phyloP scores from a whole-genome alignment of 164 flowering plant genomes.

The Aristolochia fimbriata region DNA sequence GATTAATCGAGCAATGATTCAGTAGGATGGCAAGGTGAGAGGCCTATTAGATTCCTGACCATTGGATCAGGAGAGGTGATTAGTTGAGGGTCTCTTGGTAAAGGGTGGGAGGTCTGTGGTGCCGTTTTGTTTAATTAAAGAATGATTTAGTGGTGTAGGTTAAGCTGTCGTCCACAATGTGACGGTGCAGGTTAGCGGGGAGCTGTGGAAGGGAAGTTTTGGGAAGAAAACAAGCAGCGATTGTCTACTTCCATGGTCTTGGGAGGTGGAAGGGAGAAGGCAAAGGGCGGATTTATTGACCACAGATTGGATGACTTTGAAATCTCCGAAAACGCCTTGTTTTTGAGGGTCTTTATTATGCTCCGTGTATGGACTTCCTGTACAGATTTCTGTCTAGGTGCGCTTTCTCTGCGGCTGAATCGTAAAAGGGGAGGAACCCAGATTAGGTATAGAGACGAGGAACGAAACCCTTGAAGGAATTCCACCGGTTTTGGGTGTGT shows the following conservation, averaged over 20 bases:
- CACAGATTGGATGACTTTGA: slow-evolving; percentile 31
- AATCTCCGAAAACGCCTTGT: slow-evolving; percentile 24
- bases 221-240: neutral
- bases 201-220: neutral
- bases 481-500: slow-evolving; percentile 1
- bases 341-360: slow-evolving; percentile 5
- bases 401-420: slow-evolving; percentile 11
- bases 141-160: neutral
- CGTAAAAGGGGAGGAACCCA: neutral
- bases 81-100: no score
- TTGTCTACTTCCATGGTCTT: slow-evolving; percentile 17
- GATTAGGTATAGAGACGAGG: slow-evolving; percentile 2
- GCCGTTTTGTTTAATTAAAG: neutral
- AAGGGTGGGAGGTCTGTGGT: no score
- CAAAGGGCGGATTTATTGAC: slow-evolving; percentile 17
- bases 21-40: no score
- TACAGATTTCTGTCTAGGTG: slow-evolving; percentile 3
- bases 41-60: no score
- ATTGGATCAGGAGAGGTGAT: no score
- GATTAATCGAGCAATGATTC: no score
- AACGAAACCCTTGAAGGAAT: slow-evolving; percentile 5
- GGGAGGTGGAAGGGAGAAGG: slow-evolving; percentile 22
- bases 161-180: neutral
- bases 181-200: neutral
- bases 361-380: slow-evolving; percentile 2